phyloP scores from a whole-genome alignment of 345 rosid species.

The Ceriops zippeliana region DNA sequence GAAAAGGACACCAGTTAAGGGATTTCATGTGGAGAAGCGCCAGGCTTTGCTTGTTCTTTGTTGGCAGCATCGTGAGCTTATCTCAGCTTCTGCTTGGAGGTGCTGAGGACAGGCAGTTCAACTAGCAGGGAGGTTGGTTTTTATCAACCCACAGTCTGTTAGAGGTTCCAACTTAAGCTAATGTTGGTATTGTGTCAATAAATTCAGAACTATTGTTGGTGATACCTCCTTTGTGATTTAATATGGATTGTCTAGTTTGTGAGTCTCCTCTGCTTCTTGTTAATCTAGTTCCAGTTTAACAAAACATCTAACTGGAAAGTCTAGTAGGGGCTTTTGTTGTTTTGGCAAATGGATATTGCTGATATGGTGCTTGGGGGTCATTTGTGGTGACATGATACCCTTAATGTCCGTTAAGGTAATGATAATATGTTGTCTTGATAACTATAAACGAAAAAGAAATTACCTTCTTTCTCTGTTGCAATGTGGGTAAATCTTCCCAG shows the following conservation, averaged over 20 bases:
- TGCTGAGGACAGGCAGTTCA: slow-evolving; percentile 38
- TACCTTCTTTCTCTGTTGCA: slow-evolving; percentile 4
- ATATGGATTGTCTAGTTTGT: slow-evolving; percentile 24
- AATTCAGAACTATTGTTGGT: slow-evolving; percentile 20
- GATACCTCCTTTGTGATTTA: slow-evolving; percentile 25
- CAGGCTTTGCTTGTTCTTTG: slow-evolving; percentile 70
- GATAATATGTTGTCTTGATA: slow-evolving; percentile 22
- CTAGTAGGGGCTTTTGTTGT: slow-evolving; percentile 18
- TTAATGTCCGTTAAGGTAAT: slow-evolving; percentile 19
- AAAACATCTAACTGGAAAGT: slow-evolving; percentile 27
- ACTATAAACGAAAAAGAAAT: slow-evolving; percentile 19
- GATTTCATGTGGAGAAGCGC: slow-evolving; percentile 80
- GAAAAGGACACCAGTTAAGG: slow-evolving; percentile 61
- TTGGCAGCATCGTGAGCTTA: slow-evolving; percentile 85
- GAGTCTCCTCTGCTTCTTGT: slow-evolving; percentile 31
- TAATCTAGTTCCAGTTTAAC: slow-evolving; percentile 25
- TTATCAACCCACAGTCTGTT: slow-evolving; percentile 26
- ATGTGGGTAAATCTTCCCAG: not conserved
- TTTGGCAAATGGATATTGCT: slow-evolving; percentile 27
- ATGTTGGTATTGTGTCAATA: slow-evolving; percentile 28
- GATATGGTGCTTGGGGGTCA: slow-evolving; percentile 21
- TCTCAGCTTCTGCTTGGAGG: slow-evolving; percentile 88
- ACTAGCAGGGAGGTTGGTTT: slow-evolving; percentile 19
- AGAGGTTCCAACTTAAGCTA: slow-evolving; percentile 29
- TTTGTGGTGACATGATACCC: slow-evolving; percentile 15